Conservation (phyloP, 192 early-diverging fungal genomes). For the Helicostylum pulchrum region DNA sequence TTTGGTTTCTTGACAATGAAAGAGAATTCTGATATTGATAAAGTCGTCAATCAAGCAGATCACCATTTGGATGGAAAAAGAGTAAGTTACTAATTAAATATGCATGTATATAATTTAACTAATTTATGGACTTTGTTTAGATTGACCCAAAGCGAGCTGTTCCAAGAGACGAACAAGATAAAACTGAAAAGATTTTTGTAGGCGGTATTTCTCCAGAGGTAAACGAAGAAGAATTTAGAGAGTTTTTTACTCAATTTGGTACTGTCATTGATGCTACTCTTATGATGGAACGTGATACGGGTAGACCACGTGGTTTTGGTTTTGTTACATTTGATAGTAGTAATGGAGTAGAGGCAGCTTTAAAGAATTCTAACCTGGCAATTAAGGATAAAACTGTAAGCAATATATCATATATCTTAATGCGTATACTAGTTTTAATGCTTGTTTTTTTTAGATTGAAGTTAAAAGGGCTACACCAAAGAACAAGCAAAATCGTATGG, state of each 20-base stretch:
- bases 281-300: conserved; percentile 82
- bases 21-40: conserved; percentile 58
- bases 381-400: conserved; percentile 71
- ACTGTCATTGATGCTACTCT: conserved; percentile 79
- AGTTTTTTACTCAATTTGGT: conserved; percentile 86
- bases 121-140: conserved; percentile 23
- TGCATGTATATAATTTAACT: background rate
- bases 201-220: conserved; percentile 86
- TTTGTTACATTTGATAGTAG: conserved; percentile 89
- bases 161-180: conserved; percentile 72
- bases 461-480: conserved; percentile 73
- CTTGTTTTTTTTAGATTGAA: conserved; percentile 48
- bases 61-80: conserved; percentile 77
- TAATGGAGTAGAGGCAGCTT: conserved; percentile 71
- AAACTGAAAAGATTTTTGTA: conserved; percentile 89
- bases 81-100: conserved; percentile 43
- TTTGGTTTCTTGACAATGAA: conserved; percentile 79
- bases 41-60: conserved; percentile 55
- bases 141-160: conserved; percentile 75
- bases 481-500: conserved; percentile 27
- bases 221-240: conserved; percentile 78
- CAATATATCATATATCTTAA: background rate
- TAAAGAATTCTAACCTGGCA: conserved; percentile 62
- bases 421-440: background rate
- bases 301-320: conserved; percentile 90